Evolutionary conservation across 2,329 filamentous ascomycete species (phyloP).

Genomic region (Endoconidiophora laricicola): DNA sequence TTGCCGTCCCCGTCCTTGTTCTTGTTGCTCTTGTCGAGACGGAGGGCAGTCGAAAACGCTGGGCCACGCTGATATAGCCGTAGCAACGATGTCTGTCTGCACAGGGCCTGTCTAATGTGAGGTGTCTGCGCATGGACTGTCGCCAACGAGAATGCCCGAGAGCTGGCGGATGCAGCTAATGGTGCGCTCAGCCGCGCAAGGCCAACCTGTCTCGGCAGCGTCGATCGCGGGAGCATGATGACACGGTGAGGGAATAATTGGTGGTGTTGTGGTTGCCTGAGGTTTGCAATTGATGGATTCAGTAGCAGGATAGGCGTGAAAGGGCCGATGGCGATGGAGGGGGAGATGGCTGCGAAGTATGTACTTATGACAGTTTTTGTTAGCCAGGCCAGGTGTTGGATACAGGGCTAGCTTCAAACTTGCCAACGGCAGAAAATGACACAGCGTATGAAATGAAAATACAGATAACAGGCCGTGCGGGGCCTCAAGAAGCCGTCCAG

Average conservation of each 20-base stretch:
- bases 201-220: constrained; percentile 8
- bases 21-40: constrained; percentile 16
- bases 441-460: background rate
- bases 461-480: background rate
- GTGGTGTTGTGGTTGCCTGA: background rate
- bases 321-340: background rate
- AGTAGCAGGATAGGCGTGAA: background rate
- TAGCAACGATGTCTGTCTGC: constrained; percentile 5
- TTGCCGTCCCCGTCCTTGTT: constrained; percentile 21
- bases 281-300: background rate
- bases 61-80: constrained; percentile 8
- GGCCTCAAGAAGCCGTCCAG: background rate
- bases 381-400: no score
- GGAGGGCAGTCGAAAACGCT: constrained; percentile 9
- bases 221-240: constrained; percentile 11
- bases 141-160: constrained; percentile 6
- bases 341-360: background rate
- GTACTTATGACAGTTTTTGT: background rate
- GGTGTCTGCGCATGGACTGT: constrained; percentile 3
- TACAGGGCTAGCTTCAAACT: background rate
- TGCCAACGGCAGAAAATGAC: background rate
- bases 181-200: constrained; percentile 7
- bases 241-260: background rate
- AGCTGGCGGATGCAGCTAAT: background rate
- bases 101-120: constrained; percentile 7